These are phyloP conservation scores for Cucurbita maxima DNA, from an alignment of 306 rosid species.

Conservation along the genomic window DNA sequence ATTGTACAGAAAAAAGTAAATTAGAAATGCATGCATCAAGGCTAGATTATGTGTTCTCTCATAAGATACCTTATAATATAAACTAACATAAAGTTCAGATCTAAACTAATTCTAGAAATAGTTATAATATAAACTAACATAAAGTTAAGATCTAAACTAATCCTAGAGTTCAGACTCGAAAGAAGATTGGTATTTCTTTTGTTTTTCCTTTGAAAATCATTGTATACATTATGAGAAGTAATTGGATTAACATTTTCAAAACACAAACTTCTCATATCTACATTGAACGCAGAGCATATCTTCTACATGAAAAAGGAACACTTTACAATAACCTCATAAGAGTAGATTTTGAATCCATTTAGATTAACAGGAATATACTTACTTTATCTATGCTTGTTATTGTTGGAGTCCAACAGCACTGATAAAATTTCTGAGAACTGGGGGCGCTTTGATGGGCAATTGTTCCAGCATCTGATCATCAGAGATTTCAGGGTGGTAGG, in stretches of 20 bases:
- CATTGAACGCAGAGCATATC: not conserved
- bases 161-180: not conserved
- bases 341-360: not conserved
- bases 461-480: conserved; percentile 94
- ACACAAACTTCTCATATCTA: not conserved
- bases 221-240: not conserved
- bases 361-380: conserved; percentile 10
- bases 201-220: not conserved
- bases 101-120: not conserved
- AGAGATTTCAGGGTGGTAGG: conserved; percentile 56
- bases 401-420: conserved; percentile 27
- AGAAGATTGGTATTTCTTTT: not conserved
- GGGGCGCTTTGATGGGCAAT: conserved; percentile 80
- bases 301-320: not conserved
- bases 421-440: conserved; percentile 64
- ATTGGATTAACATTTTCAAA: not conserved
- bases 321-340: not conserved
- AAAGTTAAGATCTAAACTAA: not conserved
- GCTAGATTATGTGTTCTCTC: not conserved
- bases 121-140: not conserved
- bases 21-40: not conserved
- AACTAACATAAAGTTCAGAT: too few relatives aligned
- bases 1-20: not conserved
- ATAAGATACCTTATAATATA: too few relatives aligned
- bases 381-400: conserved; percentile 38